Evolutionary conservation across 176 grass and related monocot genomes (phyloP), one percentile per base, ranked within the genome.

Genomic region (Aegilops sharonensis): DNA sequence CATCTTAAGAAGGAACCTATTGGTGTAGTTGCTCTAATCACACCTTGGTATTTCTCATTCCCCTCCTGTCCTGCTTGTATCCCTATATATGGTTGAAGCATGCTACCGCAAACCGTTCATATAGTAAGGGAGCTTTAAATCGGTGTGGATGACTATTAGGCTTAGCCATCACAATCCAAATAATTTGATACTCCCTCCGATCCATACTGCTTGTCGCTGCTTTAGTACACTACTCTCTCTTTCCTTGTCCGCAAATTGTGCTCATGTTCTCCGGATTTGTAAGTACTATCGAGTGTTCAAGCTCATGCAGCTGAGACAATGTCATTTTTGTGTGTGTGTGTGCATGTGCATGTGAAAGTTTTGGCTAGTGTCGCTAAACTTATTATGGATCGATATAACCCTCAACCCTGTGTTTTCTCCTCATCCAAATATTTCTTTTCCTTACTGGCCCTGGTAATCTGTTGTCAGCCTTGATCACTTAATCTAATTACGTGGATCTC

Each of bases 21-120:
- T 70, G 97, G 97, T 61, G 97, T 99, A 72, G 94, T 99, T 90
- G 97, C 85, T 50, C 81, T 99, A 43, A 99, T 99, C 81, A 93
- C 94, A 83, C 97, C 97, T 75, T 99, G 97, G 97, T 99, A 96
- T 68, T 79, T 70, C 29, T 68, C 66, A 72, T 68, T 75, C 64
- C 32, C 29, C 3, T 5, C 54, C 60, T 13, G 59, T 32, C 9
- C 11, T 10, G 0, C 12, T 71, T 13, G 54, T 78, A 68, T 88
- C n/a, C 50, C 0, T 47, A 24, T 79, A 57, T 34, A 29, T 67
- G 11, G 59, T 84, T 35, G 20, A 63, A 85, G 27, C 52, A 6
- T 20, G 12, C 17, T 34, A 12, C n/a, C n/a, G 20, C 83, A 59
- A 59, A 59, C 6, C 2, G 0, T 21, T 3, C 45, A 74, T 68